Evolutionary conservation across 768 basidiomycete species (phyloP).

Genomic region (Fomitopsis pulvina): DNA sequence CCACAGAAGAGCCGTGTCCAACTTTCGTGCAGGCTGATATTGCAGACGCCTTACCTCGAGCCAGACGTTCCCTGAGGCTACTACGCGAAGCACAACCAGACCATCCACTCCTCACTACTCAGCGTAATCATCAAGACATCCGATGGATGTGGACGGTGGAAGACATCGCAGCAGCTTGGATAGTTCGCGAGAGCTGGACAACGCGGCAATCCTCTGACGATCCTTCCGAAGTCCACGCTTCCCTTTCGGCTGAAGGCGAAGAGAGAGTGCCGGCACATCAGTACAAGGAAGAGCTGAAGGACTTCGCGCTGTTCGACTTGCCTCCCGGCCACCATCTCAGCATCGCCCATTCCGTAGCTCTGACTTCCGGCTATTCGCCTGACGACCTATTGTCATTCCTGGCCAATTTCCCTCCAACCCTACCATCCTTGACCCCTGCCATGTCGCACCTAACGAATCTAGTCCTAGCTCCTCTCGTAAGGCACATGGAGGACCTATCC

Average conservation of each 20-base stretch:
- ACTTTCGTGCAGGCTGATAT: slow-evolving; percentile 52
- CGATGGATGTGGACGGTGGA: slow-evolving; percentile 60
- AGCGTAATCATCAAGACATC: slow-evolving; percentile 21
- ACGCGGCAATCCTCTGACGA: neutral
- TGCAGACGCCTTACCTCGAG: slow-evolving; percentile 49
- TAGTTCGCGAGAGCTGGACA: too few species aligned
- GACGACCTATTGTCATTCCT: slow-evolving; percentile 41
- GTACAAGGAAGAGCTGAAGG: neutral
- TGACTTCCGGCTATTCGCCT: slow-evolving; percentile 7
- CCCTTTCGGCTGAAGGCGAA: too few species aligned
- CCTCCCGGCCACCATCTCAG: slow-evolving; percentile 8
- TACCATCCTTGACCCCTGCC: slow-evolving; percentile 62
- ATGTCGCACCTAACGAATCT: slow-evolving; percentile 55
- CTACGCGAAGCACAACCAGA: slow-evolving; percentile 58
- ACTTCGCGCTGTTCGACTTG: slow-evolving; percentile 9
- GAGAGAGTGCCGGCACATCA: too few species aligned
- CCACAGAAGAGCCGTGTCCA: slow-evolving; percentile 40
- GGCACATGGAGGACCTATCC: slow-evolving; percentile 60
- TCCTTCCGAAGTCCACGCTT: neutral
- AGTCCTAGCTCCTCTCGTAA: slow-evolving; percentile 53
- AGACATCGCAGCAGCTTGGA: slow-evolving; percentile 47
- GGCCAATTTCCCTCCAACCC: slow-evolving; percentile 43
- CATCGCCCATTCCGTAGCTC: neutral
- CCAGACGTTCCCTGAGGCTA: slow-evolving; percentile 62
- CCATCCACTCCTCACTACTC: slow-evolving; percentile 44